A percentile compares a stretch with the other conserved stretches of the same genome.
Evolutionary conservation across 2,329 filamentous ascomycete genomes (phyloP).

Genomic region (Calonectria multiphialidica): DNA sequence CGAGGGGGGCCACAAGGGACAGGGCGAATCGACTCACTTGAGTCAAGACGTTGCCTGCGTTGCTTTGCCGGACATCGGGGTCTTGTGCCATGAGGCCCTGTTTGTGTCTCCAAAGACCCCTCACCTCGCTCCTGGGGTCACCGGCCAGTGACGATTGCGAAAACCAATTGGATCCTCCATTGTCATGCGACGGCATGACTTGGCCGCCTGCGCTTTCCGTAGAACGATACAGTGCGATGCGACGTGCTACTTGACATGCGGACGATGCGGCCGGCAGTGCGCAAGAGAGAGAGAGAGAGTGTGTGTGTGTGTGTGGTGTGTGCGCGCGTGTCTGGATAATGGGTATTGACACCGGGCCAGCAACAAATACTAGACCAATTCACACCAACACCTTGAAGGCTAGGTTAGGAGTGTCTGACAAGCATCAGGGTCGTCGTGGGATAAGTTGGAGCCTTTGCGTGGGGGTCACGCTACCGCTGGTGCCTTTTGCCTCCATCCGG

Average conservation of each 20-base stretch:
- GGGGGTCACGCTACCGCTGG: conserved; percentile 12
- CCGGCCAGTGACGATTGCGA: neutral
- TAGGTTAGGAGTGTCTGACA: neutral
- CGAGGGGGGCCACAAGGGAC: neutral
- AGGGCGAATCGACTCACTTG: conserved; percentile 30
- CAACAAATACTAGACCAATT: neutral
- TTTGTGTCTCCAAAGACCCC: neutral
- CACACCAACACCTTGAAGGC: neutral
- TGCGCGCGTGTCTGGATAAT: neutral
- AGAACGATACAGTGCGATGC: conserved; percentile 15
- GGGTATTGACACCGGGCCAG: neutral
- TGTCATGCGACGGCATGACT: conserved; percentile 11
- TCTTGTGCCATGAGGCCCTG: conserved; percentile 10
- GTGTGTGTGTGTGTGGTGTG: neutral
- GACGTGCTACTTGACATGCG: conserved; percentile 11
- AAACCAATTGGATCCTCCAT: neutral
- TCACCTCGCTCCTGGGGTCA: conserved; percentile 15
- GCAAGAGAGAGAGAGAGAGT: too few relatives aligned
- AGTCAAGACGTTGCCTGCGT: conserved; percentile 34
- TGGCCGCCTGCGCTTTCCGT: neutral
- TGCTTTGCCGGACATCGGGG: conserved; percentile 2
- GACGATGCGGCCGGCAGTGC: conserved; percentile 15
- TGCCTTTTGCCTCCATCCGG: conserved; percentile 8
- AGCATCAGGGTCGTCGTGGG: conserved; percentile 19
- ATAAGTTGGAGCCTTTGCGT: conserved; percentile 13